Evolutionary conservation across 208 protist species (phyloP).

Genomic region (Crithidia bombi): DNA sequence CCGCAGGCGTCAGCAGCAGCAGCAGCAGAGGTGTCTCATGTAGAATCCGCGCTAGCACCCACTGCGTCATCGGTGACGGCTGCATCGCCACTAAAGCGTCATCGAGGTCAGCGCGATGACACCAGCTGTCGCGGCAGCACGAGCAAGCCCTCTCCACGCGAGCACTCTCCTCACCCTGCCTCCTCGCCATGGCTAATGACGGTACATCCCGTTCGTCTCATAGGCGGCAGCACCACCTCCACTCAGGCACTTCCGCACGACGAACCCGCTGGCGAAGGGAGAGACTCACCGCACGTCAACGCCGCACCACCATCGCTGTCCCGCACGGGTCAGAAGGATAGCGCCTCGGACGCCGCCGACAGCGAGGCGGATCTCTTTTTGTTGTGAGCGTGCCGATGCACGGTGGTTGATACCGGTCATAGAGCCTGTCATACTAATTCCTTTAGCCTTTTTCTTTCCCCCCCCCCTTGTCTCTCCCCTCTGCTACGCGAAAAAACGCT

Average conservation of each 20-base stretch:
- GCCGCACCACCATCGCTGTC: not conserved
- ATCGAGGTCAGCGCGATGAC: not conserved
- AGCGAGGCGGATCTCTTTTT: conserved; percentile 37
- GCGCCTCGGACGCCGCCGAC: conserved; percentile 20
- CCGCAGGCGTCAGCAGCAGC: not conserved
- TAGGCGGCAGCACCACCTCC: conserved; percentile 21
- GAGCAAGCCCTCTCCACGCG: not conserved
- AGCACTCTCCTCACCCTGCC: not conserved
- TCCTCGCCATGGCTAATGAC: conserved; percentile 2
- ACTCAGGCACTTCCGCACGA: conserved; percentile 4
- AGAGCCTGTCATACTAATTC: too few relatives aligned
- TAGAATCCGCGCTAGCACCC: not conserved
- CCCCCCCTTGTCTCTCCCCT: not conserved
- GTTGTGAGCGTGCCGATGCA: not conserved
- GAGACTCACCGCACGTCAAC: not conserved
- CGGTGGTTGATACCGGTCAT: not conserved
- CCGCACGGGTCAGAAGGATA: not conserved
- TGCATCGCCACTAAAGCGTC: not conserved
- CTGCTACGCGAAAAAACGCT: not conserved
- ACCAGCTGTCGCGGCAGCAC: not conserved
- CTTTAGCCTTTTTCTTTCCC: conserved; percentile 1
- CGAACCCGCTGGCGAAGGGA: not conserved
- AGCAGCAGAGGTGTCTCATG: not conserved
- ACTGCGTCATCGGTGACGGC: too few relatives aligned
- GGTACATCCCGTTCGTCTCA: conserved; percentile 18